Conservation (phyloP, 139 green algal genomes). For the Chlorella sp. region DNA sequence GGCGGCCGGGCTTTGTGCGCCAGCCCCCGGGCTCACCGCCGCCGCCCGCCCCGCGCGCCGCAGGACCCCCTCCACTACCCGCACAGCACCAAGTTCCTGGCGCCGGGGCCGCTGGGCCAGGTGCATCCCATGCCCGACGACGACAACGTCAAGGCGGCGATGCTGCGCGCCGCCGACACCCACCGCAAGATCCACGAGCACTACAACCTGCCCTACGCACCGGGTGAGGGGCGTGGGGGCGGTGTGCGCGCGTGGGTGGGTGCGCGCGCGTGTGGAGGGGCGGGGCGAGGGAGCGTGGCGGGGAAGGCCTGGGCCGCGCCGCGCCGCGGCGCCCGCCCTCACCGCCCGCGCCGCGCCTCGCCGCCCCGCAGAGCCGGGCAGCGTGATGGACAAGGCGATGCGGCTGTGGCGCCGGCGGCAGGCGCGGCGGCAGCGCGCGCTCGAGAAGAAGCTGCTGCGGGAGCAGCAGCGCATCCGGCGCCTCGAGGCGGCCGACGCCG, state of each 20-base stretch:
- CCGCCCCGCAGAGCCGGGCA: too few relatives aligned
- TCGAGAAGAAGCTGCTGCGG: slow-evolving; percentile 37
- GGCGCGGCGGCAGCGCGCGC: slow-evolving; percentile 24
- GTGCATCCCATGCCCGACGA: slow-evolving; percentile 74
- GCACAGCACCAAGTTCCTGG: slow-evolving; percentile 84
- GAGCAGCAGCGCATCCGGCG: slow-evolving; percentile 41
- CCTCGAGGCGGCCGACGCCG: slow-evolving; percentile 14
- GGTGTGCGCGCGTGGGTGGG: too few relatives aligned
- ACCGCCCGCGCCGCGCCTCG: too few relatives aligned
- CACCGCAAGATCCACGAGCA: slow-evolving; percentile 46
- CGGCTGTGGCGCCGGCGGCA: slow-evolving; percentile 57
- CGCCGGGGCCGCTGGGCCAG: slow-evolving; percentile 81
- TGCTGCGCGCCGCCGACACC: slow-evolving; percentile 55
- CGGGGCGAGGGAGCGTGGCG: too few relatives aligned
- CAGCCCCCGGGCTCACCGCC: too few relatives aligned
- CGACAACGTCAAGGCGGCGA: slow-evolving; percentile 58
- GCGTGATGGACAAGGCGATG: slow-evolving; percentile 59
- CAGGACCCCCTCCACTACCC: slow-evolving; percentile 93
- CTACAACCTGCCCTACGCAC: slow-evolving; percentile 84
- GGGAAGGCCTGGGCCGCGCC: too few relatives aligned
- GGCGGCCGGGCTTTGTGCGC: too few relatives aligned
- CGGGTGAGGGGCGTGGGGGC: too few relatives aligned
- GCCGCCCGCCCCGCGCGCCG: slow-evolving; percentile 10
- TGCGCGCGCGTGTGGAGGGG: too few relatives aligned
- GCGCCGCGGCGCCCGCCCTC: too few relatives aligned